Evolutionary conservation across 768 basidiomycete genomes (phyloP).

Genomic region (Xanthoconium stramineum): DNA sequence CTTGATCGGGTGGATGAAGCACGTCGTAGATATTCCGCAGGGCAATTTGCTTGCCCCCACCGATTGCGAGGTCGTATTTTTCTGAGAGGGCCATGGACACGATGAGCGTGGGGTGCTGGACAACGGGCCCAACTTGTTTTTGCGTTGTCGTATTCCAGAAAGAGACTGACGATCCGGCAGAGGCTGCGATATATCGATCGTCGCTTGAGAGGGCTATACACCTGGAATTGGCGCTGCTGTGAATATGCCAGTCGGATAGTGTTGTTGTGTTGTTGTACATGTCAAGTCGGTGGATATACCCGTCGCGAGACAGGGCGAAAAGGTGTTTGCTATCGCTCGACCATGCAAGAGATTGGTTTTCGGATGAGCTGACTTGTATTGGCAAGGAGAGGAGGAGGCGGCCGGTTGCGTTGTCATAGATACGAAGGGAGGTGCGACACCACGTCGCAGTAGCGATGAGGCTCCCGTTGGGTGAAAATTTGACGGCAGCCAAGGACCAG

Average conservation of each 20-base stretch:
- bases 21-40: not conserved
- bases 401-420: constrained; percentile 1
- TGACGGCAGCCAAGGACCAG: not conserved
- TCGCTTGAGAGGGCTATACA: not conserved
- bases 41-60: not conserved
- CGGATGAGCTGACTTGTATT: not conserved
- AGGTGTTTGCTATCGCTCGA: not conserved
- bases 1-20: not conserved
- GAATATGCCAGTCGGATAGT: not conserved
- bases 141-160: constrained; percentile 8
- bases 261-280: not conserved
- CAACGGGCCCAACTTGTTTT: not conserved
- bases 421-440: not conserved
- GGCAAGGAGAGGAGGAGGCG: not conserved
- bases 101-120: not conserved
- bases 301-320: not conserved
- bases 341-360: constrained; percentile 2
- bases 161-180: not conserved
- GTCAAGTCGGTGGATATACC: not conserved
- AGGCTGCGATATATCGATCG: constrained; percentile 1
- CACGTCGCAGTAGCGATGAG: not conserved
- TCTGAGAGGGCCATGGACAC: constrained; percentile 1
- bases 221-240: not conserved
- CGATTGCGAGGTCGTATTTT: not conserved
- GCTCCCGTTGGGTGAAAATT: constrained; percentile 10